phyloP scores from a whole-genome alignment of 768 basidiomycete genomes.

The Trametes elegans region DNA sequence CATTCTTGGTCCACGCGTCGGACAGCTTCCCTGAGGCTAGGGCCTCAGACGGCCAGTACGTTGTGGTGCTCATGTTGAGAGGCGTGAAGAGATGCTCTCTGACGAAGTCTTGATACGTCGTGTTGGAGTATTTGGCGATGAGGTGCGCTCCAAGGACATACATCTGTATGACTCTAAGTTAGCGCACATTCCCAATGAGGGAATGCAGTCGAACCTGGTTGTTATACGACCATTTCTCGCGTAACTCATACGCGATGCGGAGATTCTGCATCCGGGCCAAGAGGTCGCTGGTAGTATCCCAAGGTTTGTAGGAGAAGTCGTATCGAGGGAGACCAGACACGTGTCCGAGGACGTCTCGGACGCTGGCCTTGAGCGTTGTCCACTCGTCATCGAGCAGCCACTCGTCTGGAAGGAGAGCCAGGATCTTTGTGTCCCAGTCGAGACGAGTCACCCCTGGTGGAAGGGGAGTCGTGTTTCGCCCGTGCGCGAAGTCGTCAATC shows the following conservation, averaged over 20 bases:
- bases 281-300: constrained; percentile 28
- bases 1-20: constrained; percentile 33
- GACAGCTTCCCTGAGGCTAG: constrained; percentile 32
- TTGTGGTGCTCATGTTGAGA: constrained; percentile 41
- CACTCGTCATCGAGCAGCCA: constrained; percentile 42
- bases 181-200: no score
- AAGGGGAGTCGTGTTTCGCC: constrained; percentile 27
- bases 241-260: constrained; percentile 35
- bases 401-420: constrained; percentile 38
- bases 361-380: constrained; percentile 34
- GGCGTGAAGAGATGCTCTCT: constrained; percentile 40
- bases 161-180: no score
- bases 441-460: constrained; percentile 21
- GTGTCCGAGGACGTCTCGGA: constrained; percentile 41
- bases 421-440: constrained; percentile 32
- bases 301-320: constrained; percentile 32
- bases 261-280: constrained; percentile 30
- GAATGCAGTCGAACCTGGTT: constrained; percentile 31
- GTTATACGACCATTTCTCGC: constrained; percentile 40
- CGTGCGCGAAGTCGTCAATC: constrained; percentile 33
- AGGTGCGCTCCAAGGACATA: constrained; percentile 37
- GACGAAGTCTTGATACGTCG: constrained; percentile 40
- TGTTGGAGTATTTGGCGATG: constrained; percentile 33
- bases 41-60: constrained; percentile 37
- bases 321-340: constrained; percentile 42